phyloP scores from a whole-genome alignment of 805 yeast species.

The Brettanomyces bruxellensis region DNA sequence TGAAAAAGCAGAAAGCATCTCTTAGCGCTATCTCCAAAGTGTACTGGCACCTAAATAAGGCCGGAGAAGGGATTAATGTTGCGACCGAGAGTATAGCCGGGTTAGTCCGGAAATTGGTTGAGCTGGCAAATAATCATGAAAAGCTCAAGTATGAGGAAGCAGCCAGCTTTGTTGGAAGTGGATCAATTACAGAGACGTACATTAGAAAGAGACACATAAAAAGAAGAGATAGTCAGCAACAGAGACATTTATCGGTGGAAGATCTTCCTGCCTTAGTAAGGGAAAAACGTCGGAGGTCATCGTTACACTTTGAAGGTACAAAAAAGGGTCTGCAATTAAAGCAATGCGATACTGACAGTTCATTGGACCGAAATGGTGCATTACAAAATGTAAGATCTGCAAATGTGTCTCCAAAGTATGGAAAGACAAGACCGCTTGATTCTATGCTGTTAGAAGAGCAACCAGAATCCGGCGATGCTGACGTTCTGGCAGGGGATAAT shows the following conservation, averaged over 20 bases:
- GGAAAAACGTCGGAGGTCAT: not conserved
- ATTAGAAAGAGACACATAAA: conserved; percentile 3
- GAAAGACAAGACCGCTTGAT: no score
- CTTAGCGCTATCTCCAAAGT: conserved; percentile 40
- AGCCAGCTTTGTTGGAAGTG: conserved; percentile 10
- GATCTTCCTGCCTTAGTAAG: conserved; percentile 9
- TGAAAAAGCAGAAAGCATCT: conserved; percentile 31
- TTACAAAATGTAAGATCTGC: not conserved
- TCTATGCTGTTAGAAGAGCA: no score
- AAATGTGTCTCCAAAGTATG: not conserved
- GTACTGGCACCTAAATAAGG: conserved; percentile 50
- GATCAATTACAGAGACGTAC: conserved; percentile 5
- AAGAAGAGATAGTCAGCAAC: conserved; percentile 14
- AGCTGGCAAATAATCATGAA: conserved; percentile 27
- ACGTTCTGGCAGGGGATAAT: not conserved
- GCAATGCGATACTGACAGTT: not conserved
- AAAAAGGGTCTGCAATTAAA: not conserved
- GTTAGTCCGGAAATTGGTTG: conserved; percentile 42
- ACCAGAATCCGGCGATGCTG: not conserved
- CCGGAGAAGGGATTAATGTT: conserved; percentile 48
- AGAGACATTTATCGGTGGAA: conserved; percentile 12
- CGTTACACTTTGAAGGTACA: not conserved
- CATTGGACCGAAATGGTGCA: not conserved
- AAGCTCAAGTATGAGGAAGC: conserved; percentile 3
- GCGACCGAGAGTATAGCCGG: conserved; percentile 53